Conservation (phyloP, 2,329 filamentous ascomycete genomes). For the Trichoderma koningiopsis region DNA sequence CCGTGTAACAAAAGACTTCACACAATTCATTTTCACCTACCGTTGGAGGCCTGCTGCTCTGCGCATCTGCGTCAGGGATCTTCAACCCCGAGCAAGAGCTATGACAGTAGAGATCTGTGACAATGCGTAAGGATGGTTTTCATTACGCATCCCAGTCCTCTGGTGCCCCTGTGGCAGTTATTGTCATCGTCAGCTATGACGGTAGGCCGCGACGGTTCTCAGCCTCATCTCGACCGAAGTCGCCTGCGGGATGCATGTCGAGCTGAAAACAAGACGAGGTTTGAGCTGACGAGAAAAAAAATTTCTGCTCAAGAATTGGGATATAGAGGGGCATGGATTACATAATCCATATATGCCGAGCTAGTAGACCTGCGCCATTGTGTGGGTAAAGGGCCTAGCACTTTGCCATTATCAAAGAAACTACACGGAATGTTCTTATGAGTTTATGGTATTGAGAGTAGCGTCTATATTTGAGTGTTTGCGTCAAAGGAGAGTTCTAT, state of each 20-base stretch:
- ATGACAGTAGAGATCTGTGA: background rate
- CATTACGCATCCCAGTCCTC: background rate
- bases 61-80: background rate
- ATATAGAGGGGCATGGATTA: constrained; percentile 18
- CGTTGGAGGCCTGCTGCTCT: background rate
- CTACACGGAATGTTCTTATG: background rate
- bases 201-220: background rate
- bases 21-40: background rate
- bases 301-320: background rate
- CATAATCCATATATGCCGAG: background rate
- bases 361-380: background rate
- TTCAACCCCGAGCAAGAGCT: constrained; percentile 7
- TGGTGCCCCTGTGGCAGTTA: background rate
- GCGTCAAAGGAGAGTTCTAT: background rate
- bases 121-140: background rate
- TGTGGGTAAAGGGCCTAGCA: background rate
- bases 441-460: background rate
- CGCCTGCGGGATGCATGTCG: background rate
- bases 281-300: background rate
- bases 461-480: background rate
- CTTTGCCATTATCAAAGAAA: background rate
- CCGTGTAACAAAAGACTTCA: constrained; percentile 38
- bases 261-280: constrained; percentile 17
- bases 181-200: background rate
- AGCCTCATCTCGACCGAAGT: background rate